Base-by-base conservation (phyloP, 2,329 filamentous ascomycete species). In the Orbilia oligospora region DNA sequence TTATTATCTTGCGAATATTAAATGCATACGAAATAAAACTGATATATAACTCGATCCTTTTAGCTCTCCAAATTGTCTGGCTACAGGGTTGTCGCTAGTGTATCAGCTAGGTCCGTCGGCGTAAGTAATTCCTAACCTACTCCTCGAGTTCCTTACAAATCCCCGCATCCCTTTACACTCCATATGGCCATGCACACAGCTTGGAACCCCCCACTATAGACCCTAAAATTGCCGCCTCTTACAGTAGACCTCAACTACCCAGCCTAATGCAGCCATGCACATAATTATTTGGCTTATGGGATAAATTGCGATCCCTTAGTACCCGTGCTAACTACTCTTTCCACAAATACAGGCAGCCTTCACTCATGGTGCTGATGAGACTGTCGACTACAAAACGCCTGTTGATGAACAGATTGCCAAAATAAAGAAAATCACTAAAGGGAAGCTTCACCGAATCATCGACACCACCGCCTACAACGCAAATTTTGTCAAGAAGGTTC, bases 81-180 rank as follows among this genome's bases (percentile, higher is more conserved):
- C 1, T 78, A 78, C 75, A 78, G 72, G 63, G 75, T 78, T 27
- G 72, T 78, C 58, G 38, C 75, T 3, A 78, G 44, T 56, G 75
- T 72, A n/a, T 78, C 75, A 4, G 44, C 63, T 20, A 68, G 68
- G 44, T 68, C 75, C 20, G 48, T 51, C 38, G 46, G 48, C 20
- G 75, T 78, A 78, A 27, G 75, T 66, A 48, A 16, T 20, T n/a
- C n/a, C 38, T 33, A 24, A 10, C 48, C 5, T 27, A 5, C 48
- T n/a, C 24, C 24, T 36, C n/a, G n/a, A n/a, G n/a, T n/a, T n/a
- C 49, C 12, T 16, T 51, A 1, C 46, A n/a, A 18, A 5, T 49
- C 46, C 48, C 24, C 24, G 48, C 22, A 16, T 51, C 12, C 10
- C 20, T 24, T 22, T 51, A 24, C 22, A 27, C 18, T 30, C 27